phyloP scores from a whole-genome alignment of 2,329 filamentous ascomycete species.

The Geosmithia putterillii region DNA sequence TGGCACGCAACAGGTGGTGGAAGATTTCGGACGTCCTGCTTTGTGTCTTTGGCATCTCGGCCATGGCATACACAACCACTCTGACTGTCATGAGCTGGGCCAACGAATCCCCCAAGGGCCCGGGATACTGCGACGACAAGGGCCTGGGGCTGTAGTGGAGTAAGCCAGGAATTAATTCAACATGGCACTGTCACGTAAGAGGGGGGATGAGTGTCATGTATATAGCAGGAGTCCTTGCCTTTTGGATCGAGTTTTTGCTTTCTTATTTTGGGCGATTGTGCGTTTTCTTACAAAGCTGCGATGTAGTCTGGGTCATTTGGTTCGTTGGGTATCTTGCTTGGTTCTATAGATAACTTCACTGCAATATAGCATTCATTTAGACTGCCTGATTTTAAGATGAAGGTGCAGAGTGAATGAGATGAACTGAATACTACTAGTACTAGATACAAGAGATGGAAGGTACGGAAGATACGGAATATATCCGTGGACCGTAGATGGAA shows the following conservation, averaged over 20 bases:
- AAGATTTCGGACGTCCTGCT: constrained; percentile 62
- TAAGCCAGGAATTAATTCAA: too few species aligned
- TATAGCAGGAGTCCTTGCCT: background rate
- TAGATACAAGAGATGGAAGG: too few species aligned
- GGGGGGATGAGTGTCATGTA: too few species aligned
- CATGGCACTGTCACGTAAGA: too few species aligned
- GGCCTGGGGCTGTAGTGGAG: background rate
- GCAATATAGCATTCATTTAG: background rate
- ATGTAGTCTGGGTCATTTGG: background rate
- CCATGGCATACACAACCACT: constrained; percentile 85
- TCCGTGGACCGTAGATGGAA: background rate
- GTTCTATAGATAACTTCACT: background rate
- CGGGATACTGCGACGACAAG: constrained; percentile 39
- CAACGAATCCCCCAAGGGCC: constrained; percentile 33
- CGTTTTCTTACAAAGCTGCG: background rate
- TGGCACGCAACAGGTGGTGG: constrained; percentile 57
- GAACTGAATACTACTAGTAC: too few species aligned
- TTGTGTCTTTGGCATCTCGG: constrained; percentile 69
- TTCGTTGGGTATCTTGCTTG: background rate
- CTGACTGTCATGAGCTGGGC: constrained; percentile 85
- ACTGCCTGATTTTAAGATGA: background rate
- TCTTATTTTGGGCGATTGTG: background rate
- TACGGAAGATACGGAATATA: too few species aligned
- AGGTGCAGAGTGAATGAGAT: background rate
- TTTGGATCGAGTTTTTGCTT: background rate